Evolutionary conservation across 371 early-diverging fungal genomes (phyloP).

Genomic region (Mortierella sp.): DNA sequence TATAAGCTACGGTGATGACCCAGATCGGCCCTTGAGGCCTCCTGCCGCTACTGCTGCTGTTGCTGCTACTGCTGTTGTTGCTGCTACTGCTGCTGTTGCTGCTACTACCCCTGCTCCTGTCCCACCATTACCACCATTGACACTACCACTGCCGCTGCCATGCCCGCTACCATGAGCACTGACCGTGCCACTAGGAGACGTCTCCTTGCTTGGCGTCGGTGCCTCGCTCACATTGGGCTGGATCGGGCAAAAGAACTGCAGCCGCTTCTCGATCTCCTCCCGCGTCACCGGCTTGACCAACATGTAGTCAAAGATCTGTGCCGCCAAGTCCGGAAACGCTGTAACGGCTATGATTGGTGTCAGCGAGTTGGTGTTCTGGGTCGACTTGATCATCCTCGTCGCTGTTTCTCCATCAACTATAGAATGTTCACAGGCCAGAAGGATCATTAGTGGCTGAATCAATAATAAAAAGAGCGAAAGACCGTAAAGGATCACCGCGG

Average conservation of each 20-base stretch:
- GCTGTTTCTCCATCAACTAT: constrained; percentile 92
- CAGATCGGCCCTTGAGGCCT: neutral
- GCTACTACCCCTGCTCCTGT: neutral
- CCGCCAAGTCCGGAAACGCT: constrained; percentile 74
- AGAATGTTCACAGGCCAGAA: neutral
- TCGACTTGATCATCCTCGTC: constrained; percentile 94
- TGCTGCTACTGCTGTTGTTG: neutral
- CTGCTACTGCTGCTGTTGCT: neutral
- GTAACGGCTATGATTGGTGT: constrained; percentile 85
- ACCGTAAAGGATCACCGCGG: neutral
- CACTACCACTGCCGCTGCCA: neutral
- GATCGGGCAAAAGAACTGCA: constrained; percentile 65
- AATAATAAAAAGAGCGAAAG: constrained; percentile 10
- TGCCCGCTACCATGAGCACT: neutral
- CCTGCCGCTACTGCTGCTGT: neutral
- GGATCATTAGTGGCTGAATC: neutral
- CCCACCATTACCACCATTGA: neutral
- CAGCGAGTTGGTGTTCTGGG: constrained; percentile 81
- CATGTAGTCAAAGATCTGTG: constrained; percentile 79
- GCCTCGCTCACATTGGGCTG: constrained; percentile 42
- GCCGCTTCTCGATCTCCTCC: constrained; percentile 65
- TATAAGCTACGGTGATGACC: neutral
- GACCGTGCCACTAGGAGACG: neutral
- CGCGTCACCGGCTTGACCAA: constrained; percentile 82
- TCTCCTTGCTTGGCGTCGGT: constrained; percentile 40